Evolutionary conservation across 2,329 filamentous ascomycete genomes (phyloP), one percentile per base, ranked within the genome.

Genomic region (Lomentospora prolificans): DNA sequence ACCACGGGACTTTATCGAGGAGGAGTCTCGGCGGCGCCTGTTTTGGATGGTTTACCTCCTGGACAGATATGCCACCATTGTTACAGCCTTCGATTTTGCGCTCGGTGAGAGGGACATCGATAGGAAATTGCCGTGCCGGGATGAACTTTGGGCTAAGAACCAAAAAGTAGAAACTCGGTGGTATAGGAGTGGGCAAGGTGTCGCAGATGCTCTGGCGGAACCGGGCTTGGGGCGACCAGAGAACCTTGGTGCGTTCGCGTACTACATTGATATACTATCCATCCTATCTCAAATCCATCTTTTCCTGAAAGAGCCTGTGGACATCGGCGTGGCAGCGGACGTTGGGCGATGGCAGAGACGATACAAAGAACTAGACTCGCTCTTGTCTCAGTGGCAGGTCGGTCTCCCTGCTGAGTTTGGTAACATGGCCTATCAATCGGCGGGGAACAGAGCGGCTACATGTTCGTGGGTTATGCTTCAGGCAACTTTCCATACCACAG

Each of bases 21-120:
- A 96, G 59, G 91, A 96, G 68, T 87, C 88, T 44, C 78, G 90
- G 27, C 80, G 91, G 27, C 78, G 91, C 25, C 74, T 96, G 1
- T 95, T 96, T 68, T 96, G 91, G 91, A 92, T 95, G 84, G 85
- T 95, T 9, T 96, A 95, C 65, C 72, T 96, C 10, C 77, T 96
- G 4, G 91, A 96, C 66, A 80, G 91, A 52, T 96, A 95, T 65
- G 90, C 90, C 1, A 96, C 90, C 0, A 85, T 96, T 56, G 86
- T 90, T 0, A 96, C 91, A 0, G 90, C 91, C 0, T 96, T 96
- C 62, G 90, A 96, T 62, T 95, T 96, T 66, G 89, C 89, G 0
- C 72, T 96, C 17, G 86, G 92, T 61, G 90, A 96, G 64, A 89
- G 86, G 65, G 90, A 96, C 64, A 92, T 96, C 48, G 90, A 96